These are phyloP conservation scores for Penicillium bovifimosum DNA, from an alignment of 495 filamentous ascomycete genomes.

Conservation along the genomic window DNA sequence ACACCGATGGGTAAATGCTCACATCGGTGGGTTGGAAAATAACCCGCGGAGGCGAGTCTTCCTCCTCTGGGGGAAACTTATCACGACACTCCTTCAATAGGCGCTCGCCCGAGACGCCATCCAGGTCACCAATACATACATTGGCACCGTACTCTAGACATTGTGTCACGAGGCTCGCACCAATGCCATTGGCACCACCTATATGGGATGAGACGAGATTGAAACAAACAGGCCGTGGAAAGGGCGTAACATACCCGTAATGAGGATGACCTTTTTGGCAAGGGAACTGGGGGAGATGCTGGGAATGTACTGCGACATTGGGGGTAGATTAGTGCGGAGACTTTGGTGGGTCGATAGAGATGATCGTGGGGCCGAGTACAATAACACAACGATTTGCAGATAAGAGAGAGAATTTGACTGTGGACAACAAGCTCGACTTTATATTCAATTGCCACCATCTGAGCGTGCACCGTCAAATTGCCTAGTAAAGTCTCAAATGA, in stretches of 20 bases:
- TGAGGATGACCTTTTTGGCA: conserved; percentile 39
- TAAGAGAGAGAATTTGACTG: neutral
- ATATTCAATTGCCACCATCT: neutral
- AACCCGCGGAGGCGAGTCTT: conserved; percentile 17
- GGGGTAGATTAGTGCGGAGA: conserved; percentile 1
- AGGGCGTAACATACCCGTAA: conserved; percentile 36
- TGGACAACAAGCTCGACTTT: neutral
- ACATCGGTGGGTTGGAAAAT: conserved; percentile 43
- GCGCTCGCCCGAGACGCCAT: conserved; percentile 26
- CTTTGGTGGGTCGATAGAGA: conserved; percentile 2
- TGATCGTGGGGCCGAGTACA: neutral
- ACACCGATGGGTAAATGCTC: conserved; percentile 38
- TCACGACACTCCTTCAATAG: conserved; percentile 20
- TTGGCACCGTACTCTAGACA: conserved; percentile 41
- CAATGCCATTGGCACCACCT: conserved; percentile 53
- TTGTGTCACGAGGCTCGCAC: conserved; percentile 45
- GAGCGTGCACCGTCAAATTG: neutral
- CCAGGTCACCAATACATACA: conserved; percentile 43
- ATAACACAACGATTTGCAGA: neutral
- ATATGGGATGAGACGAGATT: neutral
- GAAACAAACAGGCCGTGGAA: neutral
- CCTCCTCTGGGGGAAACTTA: conserved; percentile 23
- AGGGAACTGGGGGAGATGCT: conserved; percentile 27
- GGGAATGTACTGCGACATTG: conserved; percentile 25
- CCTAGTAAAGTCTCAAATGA: neutral